Base-by-base conservation (phyloP, 306 rosid genomes). In the Cucurbita moschata region DNA sequence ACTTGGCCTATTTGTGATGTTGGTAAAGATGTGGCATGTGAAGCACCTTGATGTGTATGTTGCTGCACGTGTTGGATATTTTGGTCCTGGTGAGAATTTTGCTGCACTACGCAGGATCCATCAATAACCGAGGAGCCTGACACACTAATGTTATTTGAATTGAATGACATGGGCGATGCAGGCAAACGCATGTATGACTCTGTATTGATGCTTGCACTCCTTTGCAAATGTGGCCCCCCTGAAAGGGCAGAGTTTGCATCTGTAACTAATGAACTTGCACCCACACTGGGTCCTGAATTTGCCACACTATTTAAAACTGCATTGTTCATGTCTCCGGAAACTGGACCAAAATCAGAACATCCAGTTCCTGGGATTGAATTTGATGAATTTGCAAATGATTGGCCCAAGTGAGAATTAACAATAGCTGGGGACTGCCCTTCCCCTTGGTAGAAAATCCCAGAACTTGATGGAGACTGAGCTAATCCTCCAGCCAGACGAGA, bases 391-490 rank as follows among this genome's bases (percentile, higher is more conserved):
- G 86, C 92, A 71, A 89, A 88, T 73, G 89, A 87, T 10, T 96
- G 87, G 85, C 88, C 87, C 82, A 94, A 85, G 87, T 84, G 97
- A 82, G 98, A 89, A 82, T 87, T 87, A 81, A 87, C 88, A 71
- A 85, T 72, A 83, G 81, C 87, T 73, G 87, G 93, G 46, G 95
- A 85, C 74, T 86, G 95, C 79, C 95, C 91, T 75, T 91, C 96
- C 82, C 96, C 99, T 86, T 95, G 99, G 80, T 85, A 95, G 91
- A 95, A 95, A 85, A 95, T 95, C 79, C 99, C 99, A 78, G 97
- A 95, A 82, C 87, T 83, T 59, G 92, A 84, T 42, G 97, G 88
- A 80, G 99, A 91, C 77, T 87, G 96, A 63, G 91, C 82, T 87
- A 91, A 86, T 76, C 97, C 97, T 81, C 96, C 97, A 81, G 89